These are phyloP conservation scores for Trifolium dubium DNA, from an alignment of 306 rosid genomes.

Conservation along the genomic window DNA sequence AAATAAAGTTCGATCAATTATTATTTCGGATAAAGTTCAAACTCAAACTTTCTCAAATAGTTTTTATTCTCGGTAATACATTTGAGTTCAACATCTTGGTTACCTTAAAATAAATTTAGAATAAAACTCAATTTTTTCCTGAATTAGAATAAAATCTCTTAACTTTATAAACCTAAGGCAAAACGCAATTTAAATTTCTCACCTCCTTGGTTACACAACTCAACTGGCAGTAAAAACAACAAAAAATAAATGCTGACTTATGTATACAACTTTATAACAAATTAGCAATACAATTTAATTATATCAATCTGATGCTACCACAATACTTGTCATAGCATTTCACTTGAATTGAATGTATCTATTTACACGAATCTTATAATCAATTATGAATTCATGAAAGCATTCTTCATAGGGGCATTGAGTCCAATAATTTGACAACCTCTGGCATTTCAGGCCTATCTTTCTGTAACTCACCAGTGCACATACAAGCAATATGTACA, in stretches of 20 bases:
- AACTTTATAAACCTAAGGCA: not conserved
- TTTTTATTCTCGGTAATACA: no score
- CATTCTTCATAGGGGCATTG: constrained; percentile 29
- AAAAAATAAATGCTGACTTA: not conserved
- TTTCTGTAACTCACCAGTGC: constrained; percentile 53
- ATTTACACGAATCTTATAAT: constrained; percentile 17
- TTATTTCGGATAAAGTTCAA: no score
- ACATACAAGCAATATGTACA: constrained; percentile 65
- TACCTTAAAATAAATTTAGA: no score
- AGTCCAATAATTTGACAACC: constrained; percentile 48
- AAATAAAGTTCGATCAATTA: no score
- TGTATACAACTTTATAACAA: no score
- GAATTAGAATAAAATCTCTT: not conserved
- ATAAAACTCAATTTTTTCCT: no score
- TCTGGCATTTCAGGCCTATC: constrained; percentile 65
- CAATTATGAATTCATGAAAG: not conserved
- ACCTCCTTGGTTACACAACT: not conserved
- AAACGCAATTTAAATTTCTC: not conserved
- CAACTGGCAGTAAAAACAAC: not conserved
- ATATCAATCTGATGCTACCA: not conserved
- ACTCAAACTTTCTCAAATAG: no score
- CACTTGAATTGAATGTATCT: not conserved
- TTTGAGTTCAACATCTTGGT: no score
- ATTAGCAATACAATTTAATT: not conserved
- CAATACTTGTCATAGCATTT: not conserved